phyloP scores from a whole-genome alignment of 176 grass and related monocot species.

The Oropetium thomaeum region DNA sequence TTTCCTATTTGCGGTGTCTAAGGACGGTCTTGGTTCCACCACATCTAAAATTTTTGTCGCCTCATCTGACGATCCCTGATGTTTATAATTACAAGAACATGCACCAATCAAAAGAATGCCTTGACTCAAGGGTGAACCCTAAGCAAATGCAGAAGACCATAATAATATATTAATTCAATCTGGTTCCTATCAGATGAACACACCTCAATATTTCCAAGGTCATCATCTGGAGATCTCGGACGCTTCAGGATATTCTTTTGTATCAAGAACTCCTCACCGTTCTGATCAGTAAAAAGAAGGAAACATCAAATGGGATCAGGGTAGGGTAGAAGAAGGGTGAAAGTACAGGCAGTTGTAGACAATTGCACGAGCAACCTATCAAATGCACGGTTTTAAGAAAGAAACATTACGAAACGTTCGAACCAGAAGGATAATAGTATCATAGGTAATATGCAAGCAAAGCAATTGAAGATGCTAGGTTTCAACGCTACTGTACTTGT shows the following conservation, averaged over 20 bases:
- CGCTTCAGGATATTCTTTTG: conserved; percentile 84
- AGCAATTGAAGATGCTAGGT: neutral
- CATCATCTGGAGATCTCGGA: conserved; percentile 61
- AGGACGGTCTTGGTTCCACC: conserved; percentile 41
- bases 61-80: conserved; percentile 54
- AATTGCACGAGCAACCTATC: conserved; percentile 13
- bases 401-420: neutral
- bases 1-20: conserved; percentile 70
- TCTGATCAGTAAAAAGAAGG: conserved; percentile 48
- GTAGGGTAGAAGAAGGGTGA: neutral
- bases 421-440: conserved; percentile 8
- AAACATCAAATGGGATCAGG: conserved; percentile 7
- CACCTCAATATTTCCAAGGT: conserved; percentile 67
- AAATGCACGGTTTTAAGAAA: neutral
- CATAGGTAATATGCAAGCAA: conserved; percentile 17
- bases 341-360: neutral
- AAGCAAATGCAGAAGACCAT: conserved; percentile 11
- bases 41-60: conserved; percentile 53
- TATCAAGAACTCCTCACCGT: conserved; percentile 79
- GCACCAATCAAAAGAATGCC: conserved; percentile 7
- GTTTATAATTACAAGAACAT: conserved; percentile 38
- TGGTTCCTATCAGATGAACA: conserved; percentile 18
- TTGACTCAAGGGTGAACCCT: neutral
- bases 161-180: neutral
- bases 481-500: neutral